phyloP scores from a whole-genome alignment of 1,284 basidiomycete genomes.

The Sporisorium reilianum region DNA sequence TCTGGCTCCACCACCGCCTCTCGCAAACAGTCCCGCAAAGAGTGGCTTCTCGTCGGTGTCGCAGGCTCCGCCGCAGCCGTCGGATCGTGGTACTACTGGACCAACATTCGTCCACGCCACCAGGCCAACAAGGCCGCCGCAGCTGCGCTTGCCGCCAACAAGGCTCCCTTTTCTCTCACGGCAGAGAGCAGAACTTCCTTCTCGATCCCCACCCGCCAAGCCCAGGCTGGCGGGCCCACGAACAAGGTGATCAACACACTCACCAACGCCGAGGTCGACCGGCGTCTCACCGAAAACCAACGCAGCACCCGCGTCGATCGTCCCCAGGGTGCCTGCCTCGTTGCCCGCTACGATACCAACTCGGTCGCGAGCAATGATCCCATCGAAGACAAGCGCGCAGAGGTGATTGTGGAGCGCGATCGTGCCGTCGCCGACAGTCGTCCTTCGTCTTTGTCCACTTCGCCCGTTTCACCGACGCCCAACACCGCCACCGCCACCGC shows the following conservation, averaged over 20 bases:
- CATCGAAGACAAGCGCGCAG: conserved; percentile 66
- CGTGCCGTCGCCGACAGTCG: conserved; percentile 44
- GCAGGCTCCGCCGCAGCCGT: conserved; percentile 65
- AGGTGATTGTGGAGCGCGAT: conserved; percentile 68
- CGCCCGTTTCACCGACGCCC: conserved; percentile 17
- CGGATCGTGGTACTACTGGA: conserved; percentile 67
- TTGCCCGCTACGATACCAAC: conserved; percentile 68
- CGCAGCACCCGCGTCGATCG: conserved; percentile 62
- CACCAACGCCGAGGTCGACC: conserved; percentile 60
- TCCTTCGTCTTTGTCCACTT: conserved; percentile 20
- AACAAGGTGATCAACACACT: conserved; percentile 65
- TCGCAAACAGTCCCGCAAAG: conserved; percentile 56
- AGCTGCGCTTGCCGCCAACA: conserved; percentile 39
- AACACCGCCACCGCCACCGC: conserved; percentile 33
- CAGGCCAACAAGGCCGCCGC: conserved; percentile 36
- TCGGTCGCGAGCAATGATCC: conserved; percentile 65
- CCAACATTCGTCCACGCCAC: conserved; percentile 53
- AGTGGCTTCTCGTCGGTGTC: conserved; percentile 67
- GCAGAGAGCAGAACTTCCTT: conserved; percentile 53
- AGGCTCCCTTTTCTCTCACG: conserved; percentile 51
- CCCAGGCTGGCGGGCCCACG: conserved; percentile 43
- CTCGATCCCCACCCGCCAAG: conserved; percentile 58
- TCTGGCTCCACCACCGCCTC: conserved; percentile 47
- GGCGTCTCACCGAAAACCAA: conserved; percentile 61
- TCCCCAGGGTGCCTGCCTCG: conserved; percentile 58